These are phyloP conservation scores for Cardiospermum halicacabum DNA, from an alignment of 345 rosid genomes.

Conservation along the genomic window DNA sequence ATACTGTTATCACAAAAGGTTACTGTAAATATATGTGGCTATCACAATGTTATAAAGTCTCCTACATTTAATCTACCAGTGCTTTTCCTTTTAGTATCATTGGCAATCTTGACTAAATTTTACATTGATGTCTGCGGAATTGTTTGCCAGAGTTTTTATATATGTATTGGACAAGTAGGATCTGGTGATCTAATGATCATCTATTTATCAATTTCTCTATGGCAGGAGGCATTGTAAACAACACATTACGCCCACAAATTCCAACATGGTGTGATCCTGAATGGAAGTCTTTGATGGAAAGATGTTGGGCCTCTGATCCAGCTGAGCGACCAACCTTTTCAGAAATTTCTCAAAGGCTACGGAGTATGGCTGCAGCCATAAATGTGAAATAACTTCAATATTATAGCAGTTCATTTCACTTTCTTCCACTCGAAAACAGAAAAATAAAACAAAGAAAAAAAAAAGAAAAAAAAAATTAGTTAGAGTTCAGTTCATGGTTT, in stretches of 20 bases:
- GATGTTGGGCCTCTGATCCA: constrained; percentile 89
- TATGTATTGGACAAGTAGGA: not conserved
- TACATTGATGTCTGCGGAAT: not conserved
- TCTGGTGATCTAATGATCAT: not conserved
- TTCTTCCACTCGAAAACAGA: constrained; percentile 15
- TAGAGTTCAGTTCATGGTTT: constrained; percentile 20
- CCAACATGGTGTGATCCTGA: constrained; percentile 99
- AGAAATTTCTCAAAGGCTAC: constrained; percentile 80
- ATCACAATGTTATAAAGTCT: not conserved
- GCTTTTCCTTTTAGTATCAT: no score
- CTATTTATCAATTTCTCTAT: constrained; percentile 4
- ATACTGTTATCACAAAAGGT: not conserved
- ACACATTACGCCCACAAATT: constrained; percentile 82
- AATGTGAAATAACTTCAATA: constrained; percentile 54
- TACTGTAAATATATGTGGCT: not conserved
- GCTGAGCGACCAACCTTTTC: constrained; percentile 90
- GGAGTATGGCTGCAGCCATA: constrained; percentile 94
- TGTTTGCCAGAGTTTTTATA: not conserved
- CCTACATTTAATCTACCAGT: not conserved
- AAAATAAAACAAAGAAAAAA: constrained; percentile 13
- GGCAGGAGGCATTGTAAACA: constrained; percentile 93
- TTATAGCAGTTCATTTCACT: constrained; percentile 9
- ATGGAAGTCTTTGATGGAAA: constrained; percentile 91
- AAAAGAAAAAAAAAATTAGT: constrained; percentile 10
- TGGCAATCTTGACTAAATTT: not conserved